phyloP scores from a whole-genome alignment of 495 filamentous ascomycete species.

The Jackrogersella multiformis region DNA sequence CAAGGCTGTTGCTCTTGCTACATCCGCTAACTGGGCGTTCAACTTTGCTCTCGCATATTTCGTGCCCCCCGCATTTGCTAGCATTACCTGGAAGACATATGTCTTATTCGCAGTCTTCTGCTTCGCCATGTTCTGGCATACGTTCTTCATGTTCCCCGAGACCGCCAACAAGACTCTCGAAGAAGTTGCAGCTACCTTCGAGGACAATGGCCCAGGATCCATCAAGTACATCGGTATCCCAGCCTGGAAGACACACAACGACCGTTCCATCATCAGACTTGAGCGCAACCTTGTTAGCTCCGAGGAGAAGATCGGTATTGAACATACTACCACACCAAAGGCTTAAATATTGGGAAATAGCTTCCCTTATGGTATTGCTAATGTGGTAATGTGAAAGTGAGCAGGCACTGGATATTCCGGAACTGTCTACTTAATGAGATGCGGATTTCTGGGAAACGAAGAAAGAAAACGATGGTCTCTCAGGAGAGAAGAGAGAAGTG shows the following conservation, averaged over 20 bases:
- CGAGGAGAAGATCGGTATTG: constrained; percentile 46
- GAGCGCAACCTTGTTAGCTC: constrained; percentile 49
- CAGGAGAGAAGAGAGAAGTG: neutral
- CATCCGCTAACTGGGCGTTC: constrained; percentile 79
- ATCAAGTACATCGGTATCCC: constrained; percentile 70
- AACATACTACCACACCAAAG: constrained; percentile 22
- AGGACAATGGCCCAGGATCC: constrained; percentile 56
- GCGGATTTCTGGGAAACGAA: neutral
- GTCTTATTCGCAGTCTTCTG: constrained; percentile 81
- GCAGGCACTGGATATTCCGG: neutral
- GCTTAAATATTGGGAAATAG: neutral
- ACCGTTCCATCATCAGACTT: constrained; percentile 43
- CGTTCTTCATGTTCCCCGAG: constrained; percentile 86
- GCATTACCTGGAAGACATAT: constrained; percentile 78
- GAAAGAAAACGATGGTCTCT: neutral
- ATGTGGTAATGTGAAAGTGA: neutral
- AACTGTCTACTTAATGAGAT: constrained; percentile 1
- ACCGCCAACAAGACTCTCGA: constrained; percentile 84
- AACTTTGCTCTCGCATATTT: constrained; percentile 85
- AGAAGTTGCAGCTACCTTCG: constrained; percentile 77
- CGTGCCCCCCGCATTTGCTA: constrained; percentile 76
- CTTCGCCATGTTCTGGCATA: constrained; percentile 74
- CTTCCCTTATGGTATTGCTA: neutral
- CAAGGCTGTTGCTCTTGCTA: constrained; percentile 77
- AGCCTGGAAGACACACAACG: constrained; percentile 72